Conservation (phyloP, 2,329 filamentous ascomycete genomes). For the Calonectria pauciramosa region DNA sequence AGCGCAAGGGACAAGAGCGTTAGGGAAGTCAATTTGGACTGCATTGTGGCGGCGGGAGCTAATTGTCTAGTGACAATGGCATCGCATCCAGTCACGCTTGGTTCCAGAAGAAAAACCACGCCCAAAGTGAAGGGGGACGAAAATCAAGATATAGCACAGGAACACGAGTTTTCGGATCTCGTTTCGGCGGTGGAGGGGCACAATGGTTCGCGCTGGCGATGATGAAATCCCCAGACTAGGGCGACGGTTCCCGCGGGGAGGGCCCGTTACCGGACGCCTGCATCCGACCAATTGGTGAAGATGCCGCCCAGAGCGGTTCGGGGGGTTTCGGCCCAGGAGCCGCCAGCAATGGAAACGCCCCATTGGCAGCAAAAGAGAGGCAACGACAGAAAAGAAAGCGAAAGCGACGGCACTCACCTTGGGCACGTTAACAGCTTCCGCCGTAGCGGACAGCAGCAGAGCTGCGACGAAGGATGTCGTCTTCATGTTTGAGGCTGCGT, state of each 20-base stretch:
- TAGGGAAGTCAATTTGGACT: slow-evolving; percentile 14
- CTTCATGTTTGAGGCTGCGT: slow-evolving; percentile 49
- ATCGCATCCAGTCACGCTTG: neutral
- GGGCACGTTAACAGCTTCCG: slow-evolving; percentile 39
- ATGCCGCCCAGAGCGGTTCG: slow-evolving; percentile 7
- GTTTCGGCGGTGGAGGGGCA: slow-evolving; percentile 2
- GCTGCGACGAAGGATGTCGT: slow-evolving; percentile 48
- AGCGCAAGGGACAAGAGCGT: slow-evolving; percentile 24
- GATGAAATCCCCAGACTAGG: slow-evolving; percentile 2
- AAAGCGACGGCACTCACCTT: slow-evolving; percentile 37
- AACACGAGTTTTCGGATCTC: neutral
- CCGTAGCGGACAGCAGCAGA: slow-evolving; percentile 48
- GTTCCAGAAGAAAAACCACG: neutral
- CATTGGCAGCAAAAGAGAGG: neutral
- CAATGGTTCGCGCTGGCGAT: neutral
- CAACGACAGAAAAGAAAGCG: slow-evolving; percentile 8
- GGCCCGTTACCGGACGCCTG: neutral
- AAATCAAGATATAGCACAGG: neutral
- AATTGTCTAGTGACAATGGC: neutral
- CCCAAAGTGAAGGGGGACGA: neutral
- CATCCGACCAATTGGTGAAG: slow-evolving; percentile 19
- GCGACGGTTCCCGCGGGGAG: slow-evolving; percentile 2
- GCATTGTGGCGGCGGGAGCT: slow-evolving; percentile 33
- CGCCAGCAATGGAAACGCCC: neutral
- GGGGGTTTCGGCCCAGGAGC: slow-evolving; percentile 13